A percentile compares a stretch with the other conserved stretches of the same genome.
Conservation (phyloP, 1,139 yeast species). For the Wickerhamomyces sp. region DNA sequence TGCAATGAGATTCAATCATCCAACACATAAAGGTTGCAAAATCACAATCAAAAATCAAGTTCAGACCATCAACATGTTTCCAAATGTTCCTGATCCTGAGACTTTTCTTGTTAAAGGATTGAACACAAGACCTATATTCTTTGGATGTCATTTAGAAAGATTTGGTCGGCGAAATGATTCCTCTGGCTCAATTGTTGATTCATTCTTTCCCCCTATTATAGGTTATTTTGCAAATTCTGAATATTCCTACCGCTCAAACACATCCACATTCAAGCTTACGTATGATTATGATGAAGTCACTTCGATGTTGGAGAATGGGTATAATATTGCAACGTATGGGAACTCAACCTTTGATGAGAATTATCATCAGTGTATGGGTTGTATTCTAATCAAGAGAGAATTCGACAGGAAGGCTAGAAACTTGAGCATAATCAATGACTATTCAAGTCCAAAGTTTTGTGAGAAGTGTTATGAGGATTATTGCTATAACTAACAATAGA, state of each 20-base stretch:
- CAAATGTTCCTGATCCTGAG: constrained; percentile 26
- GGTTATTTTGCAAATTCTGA: constrained; percentile 46
- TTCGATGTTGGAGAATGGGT: constrained; percentile 48
- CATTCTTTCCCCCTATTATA: constrained; percentile 46
- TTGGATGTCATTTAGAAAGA: constrained; percentile 47
- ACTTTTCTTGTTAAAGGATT: constrained; percentile 29
- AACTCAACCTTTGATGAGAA: constrained; percentile 34
- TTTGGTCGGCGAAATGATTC: constrained; percentile 13
- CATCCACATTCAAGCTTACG: constrained; percentile 55
- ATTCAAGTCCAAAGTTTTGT: constrained; percentile 29
- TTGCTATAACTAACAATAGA: constrained; percentile 28
- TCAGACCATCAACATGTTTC: constrained; percentile 21
- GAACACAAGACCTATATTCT: constrained; percentile 40
- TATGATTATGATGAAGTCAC: constrained; percentile 40
- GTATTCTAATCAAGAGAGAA: constrained; percentile 53
- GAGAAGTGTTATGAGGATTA: constrained; percentile 32
- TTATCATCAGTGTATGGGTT: constrained; percentile 50
- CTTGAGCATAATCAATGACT: constrained; percentile 23
- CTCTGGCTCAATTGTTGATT: constrained; percentile 5
- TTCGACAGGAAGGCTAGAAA: constrained; percentile 37
- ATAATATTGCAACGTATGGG: constrained; percentile 41
- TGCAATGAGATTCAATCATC: constrained; percentile 23
- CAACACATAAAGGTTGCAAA: constrained; percentile 18
- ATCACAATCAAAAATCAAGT: constrained; percentile 13
- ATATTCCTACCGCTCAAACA: constrained; percentile 42